A percentile compares a stretch with the other conserved stretches of the same genome.
These are phyloP conservation scores for Candida palmyrensis DNA, from an alignment of 805 yeast genomes.

Conservation along the genomic window DNA sequence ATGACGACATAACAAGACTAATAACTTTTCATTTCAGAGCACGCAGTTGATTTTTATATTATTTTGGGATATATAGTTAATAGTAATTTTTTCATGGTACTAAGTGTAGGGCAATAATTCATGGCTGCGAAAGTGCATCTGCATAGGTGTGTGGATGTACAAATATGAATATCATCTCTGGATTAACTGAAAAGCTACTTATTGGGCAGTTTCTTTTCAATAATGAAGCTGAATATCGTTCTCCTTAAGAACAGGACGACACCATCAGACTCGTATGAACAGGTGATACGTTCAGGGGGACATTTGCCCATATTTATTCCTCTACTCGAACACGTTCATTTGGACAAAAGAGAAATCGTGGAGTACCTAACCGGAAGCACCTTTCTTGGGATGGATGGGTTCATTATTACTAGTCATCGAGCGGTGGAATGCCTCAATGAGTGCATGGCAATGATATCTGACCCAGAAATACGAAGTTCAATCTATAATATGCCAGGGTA, in stretches of 20 bases:
- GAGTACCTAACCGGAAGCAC: constrained; percentile 38
- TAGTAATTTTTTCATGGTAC: neutral
- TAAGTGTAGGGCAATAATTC: too few relatives aligned
- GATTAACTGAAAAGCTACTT: too few relatives aligned
- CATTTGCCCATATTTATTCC: constrained; percentile 59
- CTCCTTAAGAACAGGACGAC: constrained; percentile 68
- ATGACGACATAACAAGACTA: neutral
- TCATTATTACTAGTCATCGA: constrained; percentile 84
- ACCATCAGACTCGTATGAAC: constrained; percentile 64
- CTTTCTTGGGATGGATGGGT: constrained; percentile 40
- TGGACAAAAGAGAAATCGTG: constrained; percentile 42
- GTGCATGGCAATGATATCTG: constrained; percentile 26
- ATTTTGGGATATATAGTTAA: too few relatives aligned
- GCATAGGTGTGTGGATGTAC: too few relatives aligned
- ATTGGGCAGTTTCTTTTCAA: too few relatives aligned
- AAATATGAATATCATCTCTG: too few relatives aligned
- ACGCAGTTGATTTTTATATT: too few relatives aligned
- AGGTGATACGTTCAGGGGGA: constrained; percentile 22
- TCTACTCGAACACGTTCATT: constrained; percentile 59
- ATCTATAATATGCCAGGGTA: constrained; percentile 54
- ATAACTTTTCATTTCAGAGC: too few relatives aligned
- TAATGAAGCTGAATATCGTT: constrained; percentile 25
- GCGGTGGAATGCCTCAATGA: constrained; percentile 76
- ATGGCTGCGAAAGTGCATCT: too few relatives aligned
- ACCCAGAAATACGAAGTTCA: constrained; percentile 10